Conservation (phyloP, 1,139 yeast species). For the Kluyveromyces sp. region DNA sequence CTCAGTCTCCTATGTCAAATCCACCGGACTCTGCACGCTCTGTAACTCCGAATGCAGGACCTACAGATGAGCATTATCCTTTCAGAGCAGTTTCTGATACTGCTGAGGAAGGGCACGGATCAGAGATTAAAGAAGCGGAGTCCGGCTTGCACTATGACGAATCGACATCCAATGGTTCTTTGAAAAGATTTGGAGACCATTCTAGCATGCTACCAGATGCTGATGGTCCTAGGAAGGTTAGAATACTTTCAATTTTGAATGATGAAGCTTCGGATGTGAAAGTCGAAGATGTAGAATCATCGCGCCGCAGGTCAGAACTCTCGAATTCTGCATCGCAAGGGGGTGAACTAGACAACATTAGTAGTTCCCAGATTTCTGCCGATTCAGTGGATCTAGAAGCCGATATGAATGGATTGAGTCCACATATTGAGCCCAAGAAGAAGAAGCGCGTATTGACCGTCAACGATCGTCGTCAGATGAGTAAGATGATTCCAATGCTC, state of each 20-base stretch:
- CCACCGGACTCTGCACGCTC: constrained; percentile 1
- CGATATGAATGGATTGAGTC: background rate
- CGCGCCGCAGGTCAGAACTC: background rate
- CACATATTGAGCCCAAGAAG: constrained; percentile 6
- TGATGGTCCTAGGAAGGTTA: constrained; percentile 16
- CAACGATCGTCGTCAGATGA: constrained; percentile 10
- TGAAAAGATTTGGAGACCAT: background rate
- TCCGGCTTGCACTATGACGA: background rate
- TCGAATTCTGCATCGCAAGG: background rate
- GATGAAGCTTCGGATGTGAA: constrained; percentile 13
- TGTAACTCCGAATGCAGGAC: background rate
- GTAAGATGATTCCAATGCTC: constrained; percentile 12
- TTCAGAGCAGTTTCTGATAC: background rate
- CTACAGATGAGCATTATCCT: background rate
- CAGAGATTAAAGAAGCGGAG: background rate
- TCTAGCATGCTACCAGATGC: background rate
- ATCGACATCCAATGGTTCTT: background rate
- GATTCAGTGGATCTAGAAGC: background rate
- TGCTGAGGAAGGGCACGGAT: background rate
- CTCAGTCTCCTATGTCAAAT: constrained; percentile 2
- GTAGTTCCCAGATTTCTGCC: background rate
- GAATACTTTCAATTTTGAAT: constrained; percentile 24
- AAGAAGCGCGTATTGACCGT: constrained; percentile 9
- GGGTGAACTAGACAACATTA: background rate
- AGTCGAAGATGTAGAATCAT: background rate